Conservation (phyloP, 305 asterid genomes). For the Salvia sclarea region DNA sequence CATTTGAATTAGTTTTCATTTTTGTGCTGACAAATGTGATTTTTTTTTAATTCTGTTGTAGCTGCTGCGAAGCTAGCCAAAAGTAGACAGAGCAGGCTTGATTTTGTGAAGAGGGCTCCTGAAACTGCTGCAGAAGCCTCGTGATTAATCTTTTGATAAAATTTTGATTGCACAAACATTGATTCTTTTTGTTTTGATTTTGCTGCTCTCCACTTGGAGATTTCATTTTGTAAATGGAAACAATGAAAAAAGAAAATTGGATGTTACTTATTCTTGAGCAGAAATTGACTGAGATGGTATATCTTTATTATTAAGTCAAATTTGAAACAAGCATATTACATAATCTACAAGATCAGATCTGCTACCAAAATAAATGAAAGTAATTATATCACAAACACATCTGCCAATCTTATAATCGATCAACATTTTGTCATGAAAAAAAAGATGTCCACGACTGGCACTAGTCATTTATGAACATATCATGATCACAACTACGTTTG, state of each 20-base stretch:
- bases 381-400: too few relatives aligned
- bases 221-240: constrained; percentile 8
- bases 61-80: constrained; percentile 56
- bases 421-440: too few relatives aligned
- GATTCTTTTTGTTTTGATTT: constrained; percentile 22
- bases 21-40: constrained; percentile 5
- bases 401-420: too few relatives aligned
- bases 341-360: too few relatives aligned
- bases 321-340: too few relatives aligned
- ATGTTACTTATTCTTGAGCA: not conserved
- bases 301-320: too few relatives aligned
- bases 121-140: constrained; percentile 53
- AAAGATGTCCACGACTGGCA: too few relatives aligned
- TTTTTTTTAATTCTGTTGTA: constrained; percentile 27
- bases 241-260: too few relatives aligned
- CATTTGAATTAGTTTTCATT: not conserved
- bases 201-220: constrained; percentile 1
- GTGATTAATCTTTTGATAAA: constrained; percentile 12
- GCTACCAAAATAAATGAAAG: too few relatives aligned
- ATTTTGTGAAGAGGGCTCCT: constrained; percentile 57
- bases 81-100: constrained; percentile 65
- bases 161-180: not conserved
- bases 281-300: constrained; percentile 7
- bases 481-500: too few relatives aligned
- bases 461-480: too few relatives aligned